phyloP scores from a whole-genome alignment of 2,329 filamentous ascomycete genomes.

The Epichloe coenophiala region DNA sequence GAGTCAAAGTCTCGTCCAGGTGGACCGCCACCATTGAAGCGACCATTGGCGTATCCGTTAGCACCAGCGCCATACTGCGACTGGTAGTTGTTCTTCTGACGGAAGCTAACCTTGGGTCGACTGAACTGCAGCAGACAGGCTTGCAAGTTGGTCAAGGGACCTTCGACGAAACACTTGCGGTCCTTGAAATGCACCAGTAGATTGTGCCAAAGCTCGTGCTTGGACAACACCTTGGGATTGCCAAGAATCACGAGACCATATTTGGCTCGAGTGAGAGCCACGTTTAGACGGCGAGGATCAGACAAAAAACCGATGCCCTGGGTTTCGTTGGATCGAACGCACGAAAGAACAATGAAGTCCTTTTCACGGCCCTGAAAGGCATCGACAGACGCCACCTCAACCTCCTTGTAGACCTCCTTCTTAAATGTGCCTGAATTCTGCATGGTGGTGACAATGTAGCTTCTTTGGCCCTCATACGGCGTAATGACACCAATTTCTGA shows the following conservation, averaged over 20 bases:
- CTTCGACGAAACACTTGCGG: slow-evolving; percentile 87
- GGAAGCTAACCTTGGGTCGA: slow-evolving; percentile 82
- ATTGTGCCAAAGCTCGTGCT: slow-evolving; percentile 96
- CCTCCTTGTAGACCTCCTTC: slow-evolving; percentile 97
- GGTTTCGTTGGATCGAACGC: slow-evolving; percentile 96
- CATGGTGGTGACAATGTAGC: slow-evolving; percentile 99
- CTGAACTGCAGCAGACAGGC: slow-evolving; percentile 90
- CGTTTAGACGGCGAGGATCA: slow-evolving; percentile 91
- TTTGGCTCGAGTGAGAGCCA: slow-evolving; percentile 91
- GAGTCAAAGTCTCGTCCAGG: slow-evolving; percentile 51
- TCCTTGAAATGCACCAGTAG: slow-evolving; percentile 95
- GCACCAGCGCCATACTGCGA: slow-evolving; percentile 49
- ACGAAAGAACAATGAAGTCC: slow-evolving; percentile 96
- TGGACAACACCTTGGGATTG: slow-evolving; percentile 93
- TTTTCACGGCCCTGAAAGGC: slow-evolving; percentile 98
- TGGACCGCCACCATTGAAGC: slow-evolving; percentile 25
- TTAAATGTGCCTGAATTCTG: slow-evolving; percentile 94
- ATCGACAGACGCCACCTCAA: slow-evolving; percentile 95
- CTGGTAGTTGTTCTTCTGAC: slow-evolving; percentile 66
- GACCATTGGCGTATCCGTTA: slow-evolving; percentile 24
- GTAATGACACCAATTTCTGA: slow-evolving; percentile 94
- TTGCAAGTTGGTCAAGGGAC: slow-evolving; percentile 89
- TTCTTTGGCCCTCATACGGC: slow-evolving; percentile 94
- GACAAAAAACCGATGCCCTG: slow-evolving; percentile 98
- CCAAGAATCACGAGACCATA: slow-evolving; percentile 93